A percentile compares a stretch with the other conserved stretches of the same genome.
These are phyloP conservation scores for Candida dajiaensis DNA, from an alignment of 805 yeast species.

Conservation along the genomic window DNA sequence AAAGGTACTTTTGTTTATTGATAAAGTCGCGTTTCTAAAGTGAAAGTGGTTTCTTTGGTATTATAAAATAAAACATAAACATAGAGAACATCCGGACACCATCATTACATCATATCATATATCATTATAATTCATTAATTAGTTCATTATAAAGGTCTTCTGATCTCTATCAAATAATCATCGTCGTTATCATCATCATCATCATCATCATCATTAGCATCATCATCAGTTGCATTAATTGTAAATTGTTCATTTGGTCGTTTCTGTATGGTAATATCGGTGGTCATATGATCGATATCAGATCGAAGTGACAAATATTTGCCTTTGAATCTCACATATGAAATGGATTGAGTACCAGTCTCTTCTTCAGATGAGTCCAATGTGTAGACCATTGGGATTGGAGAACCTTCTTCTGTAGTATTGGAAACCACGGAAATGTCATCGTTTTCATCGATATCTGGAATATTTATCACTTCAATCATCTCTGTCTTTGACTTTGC, in stretches of 20 bases:
- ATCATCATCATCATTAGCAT: no score
- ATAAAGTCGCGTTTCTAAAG: no score
- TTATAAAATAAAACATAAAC: neutral
- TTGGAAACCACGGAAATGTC: neutral
- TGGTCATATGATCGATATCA: neutral
- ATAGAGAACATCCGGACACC: neutral
- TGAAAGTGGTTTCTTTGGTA: no score
- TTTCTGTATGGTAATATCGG: neutral
- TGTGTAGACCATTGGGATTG: neutral
- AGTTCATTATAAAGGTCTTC: neutral
- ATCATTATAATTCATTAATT: no score
- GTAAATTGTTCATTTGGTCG: neutral
- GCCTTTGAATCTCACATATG: neutral
- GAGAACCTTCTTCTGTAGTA: slow-evolving; percentile 2
- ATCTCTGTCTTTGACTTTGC: no score
- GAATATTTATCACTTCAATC: neutral
- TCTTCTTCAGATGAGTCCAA: neutral
- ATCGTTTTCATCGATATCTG: neutral
- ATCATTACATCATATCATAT: no score
- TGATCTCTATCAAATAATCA: neutral
- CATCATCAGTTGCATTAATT: neutral
- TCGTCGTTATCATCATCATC: neutral
- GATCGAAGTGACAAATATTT: neutral
- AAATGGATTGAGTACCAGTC: neutral
- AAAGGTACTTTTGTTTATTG: no score